These are phyloP conservation scores for Colletotrichum abscissum DNA, from an alignment of 2,329 filamentous ascomycete species.

Conservation along the genomic window DNA sequence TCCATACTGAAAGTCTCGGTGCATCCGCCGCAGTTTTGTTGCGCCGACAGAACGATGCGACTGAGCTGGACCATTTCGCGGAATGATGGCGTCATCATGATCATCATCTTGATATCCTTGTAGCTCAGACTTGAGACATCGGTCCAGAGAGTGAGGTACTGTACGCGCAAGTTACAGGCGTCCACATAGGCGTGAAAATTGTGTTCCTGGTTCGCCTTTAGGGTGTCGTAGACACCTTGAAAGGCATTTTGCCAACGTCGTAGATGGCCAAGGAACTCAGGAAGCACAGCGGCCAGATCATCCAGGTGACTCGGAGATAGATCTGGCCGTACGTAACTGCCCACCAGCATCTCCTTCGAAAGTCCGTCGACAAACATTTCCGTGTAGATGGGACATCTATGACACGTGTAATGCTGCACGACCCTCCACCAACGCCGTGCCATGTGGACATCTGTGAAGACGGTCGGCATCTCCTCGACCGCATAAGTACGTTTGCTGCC, in stretches of 20 bases:
- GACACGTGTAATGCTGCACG: conserved; percentile 50
- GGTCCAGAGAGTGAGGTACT: conserved; percentile 54
- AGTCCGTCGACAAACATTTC: conserved; percentile 25
- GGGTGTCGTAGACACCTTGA: conserved; percentile 47
- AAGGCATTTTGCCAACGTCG: conserved; percentile 53
- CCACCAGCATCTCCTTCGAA: conserved; percentile 44
- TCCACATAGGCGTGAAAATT: conserved; percentile 45
- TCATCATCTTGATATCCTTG: conserved; percentile 47
- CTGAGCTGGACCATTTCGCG: conserved; percentile 52
- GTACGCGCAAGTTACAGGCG: conserved; percentile 53
- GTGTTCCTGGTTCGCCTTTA: conserved; percentile 38
- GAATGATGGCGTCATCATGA: conserved; percentile 53
- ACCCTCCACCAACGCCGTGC: conserved; percentile 51
- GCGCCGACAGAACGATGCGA: conserved; percentile 47
- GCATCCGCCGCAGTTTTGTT: conserved; percentile 20
- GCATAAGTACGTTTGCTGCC: conserved; percentile 43
- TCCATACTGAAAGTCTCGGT: conserved; percentile 56
- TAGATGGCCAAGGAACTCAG: conserved; percentile 51
- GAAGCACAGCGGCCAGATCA: conserved; percentile 46
- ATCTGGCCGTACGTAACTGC: conserved; percentile 42
- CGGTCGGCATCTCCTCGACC: conserved; percentile 47
- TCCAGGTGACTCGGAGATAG: conserved; percentile 44
- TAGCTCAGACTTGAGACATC: conserved; percentile 51
- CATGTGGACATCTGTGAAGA: conserved; percentile 46
- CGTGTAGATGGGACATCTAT: conserved; percentile 49